phyloP scores from a whole-genome alignment of 441 rosid genomes.

The Rhodomyrtus psidioides region DNA sequence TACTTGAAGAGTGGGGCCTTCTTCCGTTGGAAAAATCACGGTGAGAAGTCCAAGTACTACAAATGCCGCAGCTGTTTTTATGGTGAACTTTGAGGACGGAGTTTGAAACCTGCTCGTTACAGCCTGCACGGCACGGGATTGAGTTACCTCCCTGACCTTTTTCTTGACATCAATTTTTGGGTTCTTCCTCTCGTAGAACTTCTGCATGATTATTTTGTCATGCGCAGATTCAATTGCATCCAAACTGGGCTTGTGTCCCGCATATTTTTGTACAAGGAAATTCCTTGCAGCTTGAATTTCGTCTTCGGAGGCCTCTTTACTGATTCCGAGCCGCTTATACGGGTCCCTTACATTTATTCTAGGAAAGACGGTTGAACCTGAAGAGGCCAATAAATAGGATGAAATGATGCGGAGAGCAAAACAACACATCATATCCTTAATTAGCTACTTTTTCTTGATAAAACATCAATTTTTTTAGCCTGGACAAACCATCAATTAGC shows the following conservation, averaged over 20 bases:
- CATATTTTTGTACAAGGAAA: conserved; percentile 74
- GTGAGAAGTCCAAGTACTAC: conserved; percentile 70
- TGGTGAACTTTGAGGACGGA: conserved; percentile 54
- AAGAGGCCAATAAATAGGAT: conserved; percentile 1
- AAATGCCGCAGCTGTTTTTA: conserved; percentile 61
- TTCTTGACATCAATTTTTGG: conserved; percentile 71
- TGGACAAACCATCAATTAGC: background rate
- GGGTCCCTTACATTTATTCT: conserved; percentile 81
- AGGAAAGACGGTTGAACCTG: conserved; percentile 62
- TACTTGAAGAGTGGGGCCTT: conserved; percentile 95
- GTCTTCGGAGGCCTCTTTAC: conserved; percentile 85
- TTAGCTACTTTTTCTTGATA: background rate
- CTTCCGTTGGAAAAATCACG: conserved; percentile 94
- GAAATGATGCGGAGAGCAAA: background rate
- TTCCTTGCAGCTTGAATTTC: conserved; percentile 94
- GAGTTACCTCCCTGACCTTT: conserved; percentile 68
- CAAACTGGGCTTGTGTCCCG: conserved; percentile 80
- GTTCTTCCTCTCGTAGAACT: conserved; percentile 80
- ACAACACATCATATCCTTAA: background rate
- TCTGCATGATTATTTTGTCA: conserved; percentile 93
- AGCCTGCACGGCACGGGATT: conserved; percentile 63
- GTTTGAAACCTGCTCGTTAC: conserved; percentile 68
- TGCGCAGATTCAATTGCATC: conserved; percentile 95
- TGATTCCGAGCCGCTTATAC: conserved; percentile 89
- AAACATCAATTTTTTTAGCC: background rate